Evolutionary conservation across 1,139 yeast species (phyloP).

Genomic region (Lizanozyma gosingica): DNA sequence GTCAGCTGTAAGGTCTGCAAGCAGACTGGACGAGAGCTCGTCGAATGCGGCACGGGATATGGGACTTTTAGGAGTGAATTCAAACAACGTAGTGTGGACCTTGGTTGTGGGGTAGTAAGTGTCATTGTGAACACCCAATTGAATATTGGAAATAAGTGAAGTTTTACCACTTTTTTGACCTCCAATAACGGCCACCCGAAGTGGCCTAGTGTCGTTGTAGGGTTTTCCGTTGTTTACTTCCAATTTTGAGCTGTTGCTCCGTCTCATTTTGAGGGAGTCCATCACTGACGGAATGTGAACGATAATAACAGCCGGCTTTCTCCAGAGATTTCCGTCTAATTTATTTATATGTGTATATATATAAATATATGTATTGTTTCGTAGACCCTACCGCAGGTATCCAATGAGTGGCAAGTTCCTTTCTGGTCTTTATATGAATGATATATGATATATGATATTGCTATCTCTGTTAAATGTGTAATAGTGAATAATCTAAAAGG

Average conservation of each 20-base stretch:
- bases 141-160: conserved; percentile 40
- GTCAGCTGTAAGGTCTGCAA: conserved; percentile 6
- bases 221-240: neutral
- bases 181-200: conserved; percentile 51
- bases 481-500: too few species aligned
- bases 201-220: conserved; percentile 25
- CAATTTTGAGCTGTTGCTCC: neutral
- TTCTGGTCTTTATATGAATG: too few species aligned
- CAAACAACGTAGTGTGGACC: conserved; percentile 46
- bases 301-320: too few species aligned
- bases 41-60: conserved; percentile 41
- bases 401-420: too few species aligned
- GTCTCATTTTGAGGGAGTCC: neutral
- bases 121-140: conserved; percentile 39
- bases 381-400: too few species aligned
- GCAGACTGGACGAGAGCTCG: conserved; percentile 18
- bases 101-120: conserved; percentile 62
- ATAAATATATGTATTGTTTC: neutral
- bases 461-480: too few species aligned
- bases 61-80: conserved; percentile 35
- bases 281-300: neutral
- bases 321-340: too few species aligned
- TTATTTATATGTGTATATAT: neutral
- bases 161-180: conserved; percentile 46
- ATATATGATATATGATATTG: too few species aligned